phyloP scores from a whole-genome alignment of 441 rosid genomes.

The Arabidopsis lyrata region DNA sequence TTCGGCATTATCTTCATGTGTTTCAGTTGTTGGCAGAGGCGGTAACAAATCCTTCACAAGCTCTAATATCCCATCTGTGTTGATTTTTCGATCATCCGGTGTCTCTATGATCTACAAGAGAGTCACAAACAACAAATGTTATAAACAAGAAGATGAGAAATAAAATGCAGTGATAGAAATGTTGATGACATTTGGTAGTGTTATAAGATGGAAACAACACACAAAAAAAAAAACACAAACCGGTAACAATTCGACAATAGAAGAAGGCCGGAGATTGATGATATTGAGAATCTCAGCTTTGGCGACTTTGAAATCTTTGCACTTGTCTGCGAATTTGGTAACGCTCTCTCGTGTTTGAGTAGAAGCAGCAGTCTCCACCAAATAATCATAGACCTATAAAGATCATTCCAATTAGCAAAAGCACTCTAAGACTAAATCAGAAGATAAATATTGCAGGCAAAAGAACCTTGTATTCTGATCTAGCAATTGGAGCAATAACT shows the following conservation, averaged over 20 bases:
- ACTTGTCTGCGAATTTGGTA: slow-evolving; percentile 55
- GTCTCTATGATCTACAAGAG: slow-evolving; percentile 42
- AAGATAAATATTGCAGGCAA: background rate
- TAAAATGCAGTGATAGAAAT: slow-evolving; percentile 8
- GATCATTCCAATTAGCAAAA: slow-evolving; percentile 27
- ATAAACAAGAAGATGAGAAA: background rate
- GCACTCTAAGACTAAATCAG: background rate
- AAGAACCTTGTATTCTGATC: slow-evolving; percentile 74
- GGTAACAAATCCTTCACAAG: slow-evolving; percentile 44
- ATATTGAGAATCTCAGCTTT: slow-evolving; percentile 88
- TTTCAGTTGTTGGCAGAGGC: slow-evolving; percentile 32
- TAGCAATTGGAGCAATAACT: slow-evolving; percentile 67
- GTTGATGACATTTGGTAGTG: slow-evolving; percentile 3
- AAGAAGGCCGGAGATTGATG: slow-evolving; percentile 64
- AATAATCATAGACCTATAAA: slow-evolving; percentile 75
- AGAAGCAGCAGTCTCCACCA: slow-evolving; percentile 61
- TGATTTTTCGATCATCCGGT: slow-evolving; percentile 17
- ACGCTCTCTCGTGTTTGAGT: slow-evolving; percentile 70
- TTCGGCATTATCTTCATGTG: background rate
- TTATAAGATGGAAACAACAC: background rate
- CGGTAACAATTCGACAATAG: slow-evolving; percentile 59
- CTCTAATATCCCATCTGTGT: slow-evolving; percentile 34
- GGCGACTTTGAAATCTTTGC: slow-evolving; percentile 64
- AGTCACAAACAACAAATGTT: background rate
- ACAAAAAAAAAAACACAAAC: slow-evolving; percentile 50